Evolutionary conservation across 78 protist genomes (phyloP), one percentile per base, ranked within the genome.

Genomic region (Isochrysis galbana): DNA sequence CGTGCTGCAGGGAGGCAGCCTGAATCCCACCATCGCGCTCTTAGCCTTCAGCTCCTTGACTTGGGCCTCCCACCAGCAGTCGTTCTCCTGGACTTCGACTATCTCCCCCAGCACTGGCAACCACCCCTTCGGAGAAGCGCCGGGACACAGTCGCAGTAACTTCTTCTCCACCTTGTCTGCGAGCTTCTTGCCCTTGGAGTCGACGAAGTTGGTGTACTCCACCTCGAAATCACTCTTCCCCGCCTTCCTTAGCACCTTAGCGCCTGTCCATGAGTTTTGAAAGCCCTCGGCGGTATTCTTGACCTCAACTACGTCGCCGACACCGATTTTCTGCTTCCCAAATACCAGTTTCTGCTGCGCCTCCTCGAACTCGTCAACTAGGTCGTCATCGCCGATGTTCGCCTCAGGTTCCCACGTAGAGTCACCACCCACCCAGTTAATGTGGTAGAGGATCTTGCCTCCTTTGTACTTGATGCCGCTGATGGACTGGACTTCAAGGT

Each of bases 1-100:
- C 36, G 74, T 23, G 23, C 36, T 17, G 74, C 36, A 32, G 23
- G 29, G 74, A 61, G 67, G 10, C 67, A 10, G 67, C 67, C n/a
- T 21, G 74, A 23, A 7, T 23, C 74, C 36, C 23, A 32, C 74
- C 74, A 0, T 39, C 14, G 26, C 44, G 14, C n/a, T 17, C 84
- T 77, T 77, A 17, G 34, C 47, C 84, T 17, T 39, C 34, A 77
- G 5, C 46, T 36, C 47, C 29, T 4, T 36, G 32, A 77, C 84
- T 17, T 29, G 44, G 34, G 84, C 84, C 84, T 77, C 84, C 84
- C 84, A 77, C 84, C 84, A 77, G 84, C 84, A 77, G 22, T 77
- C 84, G 84, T 77, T 46, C 46, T 36, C 84, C 19, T 2, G 5
- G 32, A 77, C 47, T 29, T 77, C 84, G 84, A 77, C n/a, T 41